phyloP scores from a whole-genome alignment of 306 rosid species.

The Rosa chinensis region DNA sequence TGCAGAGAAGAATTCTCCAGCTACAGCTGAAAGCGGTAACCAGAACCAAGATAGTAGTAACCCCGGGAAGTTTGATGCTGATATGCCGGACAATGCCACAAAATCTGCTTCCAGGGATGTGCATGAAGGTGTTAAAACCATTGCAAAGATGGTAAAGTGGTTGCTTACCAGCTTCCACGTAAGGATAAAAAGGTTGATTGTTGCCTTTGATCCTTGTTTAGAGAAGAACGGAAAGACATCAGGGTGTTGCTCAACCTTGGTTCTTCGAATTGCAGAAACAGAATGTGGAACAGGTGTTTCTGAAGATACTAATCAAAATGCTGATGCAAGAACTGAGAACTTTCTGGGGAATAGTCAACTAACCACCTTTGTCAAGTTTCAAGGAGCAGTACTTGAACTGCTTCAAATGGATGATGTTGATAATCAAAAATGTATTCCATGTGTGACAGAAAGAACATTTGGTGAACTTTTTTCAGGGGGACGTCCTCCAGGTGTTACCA shows the following conservation, averaged over 20 bases:
- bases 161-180: constrained; percentile 85
- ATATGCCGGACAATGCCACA: constrained; percentile 34
- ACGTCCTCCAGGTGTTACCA: constrained; percentile 41
- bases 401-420: constrained; percentile 58
- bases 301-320: constrained; percentile 56
- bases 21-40: constrained; percentile 45
- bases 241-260: constrained; percentile 43
- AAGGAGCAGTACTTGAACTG: constrained; percentile 72
- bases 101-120: constrained; percentile 65
- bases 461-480: constrained; percentile 39
- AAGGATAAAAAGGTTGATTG: constrained; percentile 55
- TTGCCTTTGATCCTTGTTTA: constrained; percentile 75
- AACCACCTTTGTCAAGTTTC: constrained; percentile 79
- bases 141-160: constrained; percentile 85
- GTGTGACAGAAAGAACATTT: constrained; percentile 32
- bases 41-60: constrained; percentile 32
- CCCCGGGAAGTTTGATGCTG: constrained; percentile 40
- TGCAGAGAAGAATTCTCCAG: constrained; percentile 26
- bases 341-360: constrained; percentile 78
- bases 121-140: constrained; percentile 92
- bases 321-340: constrained; percentile 45
- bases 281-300: constrained; percentile 86
- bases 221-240: constrained; percentile 37
- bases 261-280: constrained; percentile 71
- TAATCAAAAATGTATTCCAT: constrained; percentile 23